Base-by-base conservation (phyloP, 495 filamentous ascomycete genomes). In the Trichoderma reesei region DNA sequence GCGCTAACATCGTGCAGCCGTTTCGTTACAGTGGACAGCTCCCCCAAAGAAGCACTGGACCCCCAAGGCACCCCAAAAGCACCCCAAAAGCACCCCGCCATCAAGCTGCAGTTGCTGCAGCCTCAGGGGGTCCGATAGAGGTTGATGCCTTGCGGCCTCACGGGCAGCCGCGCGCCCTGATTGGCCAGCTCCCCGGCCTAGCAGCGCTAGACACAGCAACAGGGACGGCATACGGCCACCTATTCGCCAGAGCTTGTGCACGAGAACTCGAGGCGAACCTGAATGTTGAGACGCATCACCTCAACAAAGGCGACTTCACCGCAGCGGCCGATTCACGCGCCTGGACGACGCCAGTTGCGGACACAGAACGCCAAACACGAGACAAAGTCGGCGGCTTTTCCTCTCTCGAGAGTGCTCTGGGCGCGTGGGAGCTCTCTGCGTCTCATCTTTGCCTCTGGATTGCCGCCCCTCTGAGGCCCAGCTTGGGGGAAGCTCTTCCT, bases 101-200 rank as follows among this genome's bases (percentile, higher is more conserved):
- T 48, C 16, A 3, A 18, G 18, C 18, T n/a, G 44, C 44, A 18
- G 44, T 39, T 18, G 44, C n/a, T 48, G 44, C 44, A 48, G 7
- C 16, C 51, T 56, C 51, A 56, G 51, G 51, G 51, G 51, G 8
- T 36, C 5, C 16, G 9, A 56, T 10, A 56, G 13, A 11, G 8
- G 51, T 56, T 56, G 51, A 56, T 56, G 51, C 51, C 51, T 56
- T 56, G 51, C 31, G 51, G 51, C 51, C 51, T 56, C 51, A 56
- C 51, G 26, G 31, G 3, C 51, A 56, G 51, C 51, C 51, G 51
- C 31, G 51, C 10, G 9, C 31, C 6, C 51, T 56, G 51, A 56
- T 56, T 56, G 51, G 51, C 51, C 31, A 26, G 51, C 51, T 2
- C 34, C 26, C 51, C 34, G 13, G 51, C 34, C 51, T 34, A 56